These are phyloP conservation scores for Penicillium desertorum DNA, from an alignment of 495 filamentous ascomycete species.

Conservation along the genomic window DNA sequence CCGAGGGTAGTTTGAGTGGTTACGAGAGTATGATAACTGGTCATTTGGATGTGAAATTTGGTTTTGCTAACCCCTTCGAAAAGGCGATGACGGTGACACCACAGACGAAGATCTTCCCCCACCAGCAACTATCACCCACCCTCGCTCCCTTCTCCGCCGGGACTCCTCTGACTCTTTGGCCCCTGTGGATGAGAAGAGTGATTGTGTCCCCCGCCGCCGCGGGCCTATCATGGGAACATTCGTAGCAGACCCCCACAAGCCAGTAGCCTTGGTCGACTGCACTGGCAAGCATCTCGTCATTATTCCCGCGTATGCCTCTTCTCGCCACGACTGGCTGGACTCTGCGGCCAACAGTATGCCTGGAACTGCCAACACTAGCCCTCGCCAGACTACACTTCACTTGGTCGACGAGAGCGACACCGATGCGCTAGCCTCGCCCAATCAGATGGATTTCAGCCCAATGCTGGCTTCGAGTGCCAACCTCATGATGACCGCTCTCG, in stretches of 20 bases:
- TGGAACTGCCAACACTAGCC: constrained; percentile 55
- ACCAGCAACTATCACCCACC: constrained; percentile 53
- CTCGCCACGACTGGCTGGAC: constrained; percentile 51
- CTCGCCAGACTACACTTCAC: constrained; percentile 47
- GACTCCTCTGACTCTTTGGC: constrained; percentile 50
- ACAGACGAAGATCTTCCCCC: constrained; percentile 77
- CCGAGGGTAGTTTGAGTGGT: constrained; percentile 63
- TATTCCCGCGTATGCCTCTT: constrained; percentile 52
- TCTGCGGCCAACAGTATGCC: constrained; percentile 49
- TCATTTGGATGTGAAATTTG: constrained; percentile 12
- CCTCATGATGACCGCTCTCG: constrained; percentile 73
- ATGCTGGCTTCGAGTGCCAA: constrained; percentile 68
- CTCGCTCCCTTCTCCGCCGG: constrained; percentile 56
- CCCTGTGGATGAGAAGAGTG: constrained; percentile 53
- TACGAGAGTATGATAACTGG: constrained; percentile 66
- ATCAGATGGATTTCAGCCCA: constrained; percentile 51
- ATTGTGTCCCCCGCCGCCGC: constrained; percentile 49
- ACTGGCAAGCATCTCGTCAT: constrained; percentile 72
- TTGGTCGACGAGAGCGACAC: constrained; percentile 54
- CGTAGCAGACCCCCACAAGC: constrained; percentile 60
- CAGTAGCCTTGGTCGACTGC: constrained; percentile 69
- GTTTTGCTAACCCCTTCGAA: constrained; percentile 53
- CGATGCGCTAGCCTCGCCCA: constrained; percentile 50
- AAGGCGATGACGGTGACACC: constrained; percentile 78
- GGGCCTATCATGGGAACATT: constrained; percentile 58